Evolutionary conservation across 805 yeast species (phyloP).

Genomic region (Metschnikowia amazonensis): DNA sequence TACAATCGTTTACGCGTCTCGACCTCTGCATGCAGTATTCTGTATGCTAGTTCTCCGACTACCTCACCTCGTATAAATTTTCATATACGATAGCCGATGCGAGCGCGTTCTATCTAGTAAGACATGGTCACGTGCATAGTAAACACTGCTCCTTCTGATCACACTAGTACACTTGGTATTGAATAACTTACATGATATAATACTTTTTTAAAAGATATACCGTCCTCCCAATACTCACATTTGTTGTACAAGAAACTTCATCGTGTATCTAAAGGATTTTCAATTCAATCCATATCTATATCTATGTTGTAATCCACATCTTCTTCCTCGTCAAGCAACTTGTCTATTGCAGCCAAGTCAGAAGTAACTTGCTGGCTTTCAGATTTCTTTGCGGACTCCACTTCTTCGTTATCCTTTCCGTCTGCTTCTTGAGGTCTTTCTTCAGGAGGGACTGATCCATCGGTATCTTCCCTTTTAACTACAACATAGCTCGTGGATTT

Average conservation of each 20-base stretch:
- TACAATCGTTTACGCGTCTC: slow-evolving; percentile 18
- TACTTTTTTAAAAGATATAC: no score
- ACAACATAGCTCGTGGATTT: background rate
- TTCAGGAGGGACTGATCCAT: background rate
- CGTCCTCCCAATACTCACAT: no score
- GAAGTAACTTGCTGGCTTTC: slow-evolving; percentile 4
- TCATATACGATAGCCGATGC: background rate
- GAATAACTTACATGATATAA: no score
- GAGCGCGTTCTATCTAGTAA: background rate
- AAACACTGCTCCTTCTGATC: background rate
- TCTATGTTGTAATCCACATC: slow-evolving; percentile 35
- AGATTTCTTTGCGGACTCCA: background rate
- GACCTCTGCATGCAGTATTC: background rate
- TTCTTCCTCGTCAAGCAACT: slow-evolving; percentile 36
- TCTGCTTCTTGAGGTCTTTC: background rate
- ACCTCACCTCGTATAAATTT: background rate
- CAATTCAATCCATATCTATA: slow-evolving; percentile 14
- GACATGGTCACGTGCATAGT: background rate
- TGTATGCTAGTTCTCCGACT: background rate
- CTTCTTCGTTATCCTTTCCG: background rate
- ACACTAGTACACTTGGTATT: background rate
- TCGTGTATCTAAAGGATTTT: background rate
- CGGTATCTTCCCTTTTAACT: background rate
- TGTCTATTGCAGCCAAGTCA: slow-evolving; percentile 30
- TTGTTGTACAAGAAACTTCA: no score